These are phyloP conservation scores for Ustilago curta DNA, from an alignment of 1,284 basidiomycete genomes.

Conservation along the genomic window DNA sequence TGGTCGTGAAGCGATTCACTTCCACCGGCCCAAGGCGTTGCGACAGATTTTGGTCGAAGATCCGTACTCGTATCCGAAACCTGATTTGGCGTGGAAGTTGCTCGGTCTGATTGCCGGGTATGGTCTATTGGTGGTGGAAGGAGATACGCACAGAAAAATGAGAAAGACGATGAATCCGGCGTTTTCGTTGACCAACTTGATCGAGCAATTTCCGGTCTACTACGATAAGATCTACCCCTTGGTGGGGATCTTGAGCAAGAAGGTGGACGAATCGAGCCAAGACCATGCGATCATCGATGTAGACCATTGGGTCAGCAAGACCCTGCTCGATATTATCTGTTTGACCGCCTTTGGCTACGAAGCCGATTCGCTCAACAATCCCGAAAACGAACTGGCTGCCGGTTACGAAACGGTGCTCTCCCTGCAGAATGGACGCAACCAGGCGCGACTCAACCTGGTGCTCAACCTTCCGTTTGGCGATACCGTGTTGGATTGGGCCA, in stretches of 20 bases:
- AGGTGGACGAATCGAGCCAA: conserved; percentile 37
- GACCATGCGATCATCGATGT: conserved; percentile 57
- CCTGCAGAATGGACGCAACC: conserved; percentile 58
- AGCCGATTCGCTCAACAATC: conserved; percentile 57
- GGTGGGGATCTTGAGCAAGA: conserved; percentile 46
- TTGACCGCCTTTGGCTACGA: conserved; percentile 58
- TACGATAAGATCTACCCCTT: conserved; percentile 50
- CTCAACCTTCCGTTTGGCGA: conserved; percentile 58
- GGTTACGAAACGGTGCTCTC: conserved; percentile 60
- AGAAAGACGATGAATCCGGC: conserved; percentile 62
- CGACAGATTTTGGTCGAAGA: conserved; percentile 53
- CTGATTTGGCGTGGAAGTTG: conserved; percentile 40
- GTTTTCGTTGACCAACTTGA: conserved; percentile 53
- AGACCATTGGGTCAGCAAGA: conserved; percentile 48
- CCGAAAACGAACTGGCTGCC: conserved; percentile 52
- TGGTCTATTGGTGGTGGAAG: conserved; percentile 57
- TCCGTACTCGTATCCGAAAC: conserved; percentile 53
- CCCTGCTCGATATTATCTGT: conserved; percentile 67
- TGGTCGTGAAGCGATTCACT: conserved; percentile 44
- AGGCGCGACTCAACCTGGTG: conserved; percentile 55
- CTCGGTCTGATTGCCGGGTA: conserved; percentile 52
- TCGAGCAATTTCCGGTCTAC: conserved; percentile 60
- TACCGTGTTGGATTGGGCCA: conserved; percentile 25
- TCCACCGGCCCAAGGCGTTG: conserved; percentile 40
- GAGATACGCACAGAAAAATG: conserved; percentile 54